A percentile compares a stretch with the other conserved stretches of the same genome.
Evolutionary conservation across 2,329 filamentous ascomycete species (phyloP).

Genomic region (Cercospora janseana): DNA sequence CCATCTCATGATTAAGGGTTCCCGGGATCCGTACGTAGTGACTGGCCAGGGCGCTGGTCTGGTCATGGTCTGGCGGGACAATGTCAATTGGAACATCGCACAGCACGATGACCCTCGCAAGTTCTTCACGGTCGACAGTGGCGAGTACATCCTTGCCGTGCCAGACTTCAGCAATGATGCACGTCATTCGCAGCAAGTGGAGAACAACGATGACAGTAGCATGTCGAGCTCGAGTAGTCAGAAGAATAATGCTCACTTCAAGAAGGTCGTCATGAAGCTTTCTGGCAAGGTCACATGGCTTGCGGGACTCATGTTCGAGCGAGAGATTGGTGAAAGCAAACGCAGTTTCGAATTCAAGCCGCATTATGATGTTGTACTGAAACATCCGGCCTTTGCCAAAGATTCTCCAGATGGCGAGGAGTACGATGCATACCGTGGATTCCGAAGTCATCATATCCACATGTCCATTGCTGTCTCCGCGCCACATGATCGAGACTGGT

Average conservation of each 20-base stretch:
- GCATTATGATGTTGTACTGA: conserved; percentile 87
- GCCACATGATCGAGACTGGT: conserved; percentile 83
- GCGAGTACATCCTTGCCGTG: conserved; percentile 89
- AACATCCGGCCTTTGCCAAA: conserved; percentile 72
- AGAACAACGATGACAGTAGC: conserved; percentile 56
- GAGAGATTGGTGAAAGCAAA: conserved; percentile 67
- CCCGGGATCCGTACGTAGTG: conserved; percentile 88
- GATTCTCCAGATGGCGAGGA: conserved; percentile 47
- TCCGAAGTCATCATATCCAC: conserved; percentile 94
- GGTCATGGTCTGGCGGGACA: conserved; percentile 96
- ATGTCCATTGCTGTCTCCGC: conserved; percentile 88
- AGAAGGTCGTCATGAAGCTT: conserved; percentile 98
- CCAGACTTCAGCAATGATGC: conserved; percentile 91
- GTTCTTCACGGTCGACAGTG: conserved; percentile 94
- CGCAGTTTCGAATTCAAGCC: conserved; percentile 86
- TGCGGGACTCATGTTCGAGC: conserved; percentile 87
- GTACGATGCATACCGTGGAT: conserved; percentile 95
- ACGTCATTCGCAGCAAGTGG: conserved; percentile 57
- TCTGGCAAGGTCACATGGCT: conserved; percentile 95
- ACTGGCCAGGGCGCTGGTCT: conserved; percentile 92
- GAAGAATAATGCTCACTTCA: conserved; percentile 79
- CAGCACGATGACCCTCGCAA: conserved; percentile 82
- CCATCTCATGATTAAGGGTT: conserved; percentile 82
- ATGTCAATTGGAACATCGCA: conserved; percentile 84
- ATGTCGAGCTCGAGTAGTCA: conserved; percentile 60